Conservation (phyloP, 1,284 basidiomycete genomes). For the Ganoderma lingzhi region DNA sequence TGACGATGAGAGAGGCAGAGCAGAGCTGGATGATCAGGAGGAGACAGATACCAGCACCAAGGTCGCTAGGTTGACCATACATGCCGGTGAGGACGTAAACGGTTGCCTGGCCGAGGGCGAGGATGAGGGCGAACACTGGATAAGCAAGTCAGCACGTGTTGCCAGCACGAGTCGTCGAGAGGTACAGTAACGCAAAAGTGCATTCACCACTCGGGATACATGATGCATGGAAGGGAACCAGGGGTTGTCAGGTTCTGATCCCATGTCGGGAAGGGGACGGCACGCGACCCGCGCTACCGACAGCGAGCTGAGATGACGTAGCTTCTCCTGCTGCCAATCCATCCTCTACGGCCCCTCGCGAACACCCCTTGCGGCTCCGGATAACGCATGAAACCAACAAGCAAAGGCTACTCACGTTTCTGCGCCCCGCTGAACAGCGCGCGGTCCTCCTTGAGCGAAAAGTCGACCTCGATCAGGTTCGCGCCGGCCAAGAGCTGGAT, state of each 20-base stretch:
- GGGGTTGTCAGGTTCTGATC: not conserved
- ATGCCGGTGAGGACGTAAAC: conserved; percentile 98
- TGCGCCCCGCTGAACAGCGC: conserved; percentile 97
- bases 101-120: conserved; percentile 95
- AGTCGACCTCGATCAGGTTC: conserved; percentile 98
- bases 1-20: conserved; percentile 94
- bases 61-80: conserved; percentile 92
- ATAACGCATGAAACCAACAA: not conserved
- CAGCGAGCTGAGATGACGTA: not conserved
- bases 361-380: not conserved
- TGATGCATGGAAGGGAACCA: not conserved
- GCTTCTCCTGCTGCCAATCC: not conserved
- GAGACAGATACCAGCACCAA: conserved; percentile 96
- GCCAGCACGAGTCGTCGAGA: not conserved
- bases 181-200: no score
- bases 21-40: conserved; percentile 96
- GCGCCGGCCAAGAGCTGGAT: conserved; percentile 99
- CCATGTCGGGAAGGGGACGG: not conserved
- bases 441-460: conserved; percentile 96
- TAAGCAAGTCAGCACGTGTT: not conserved
- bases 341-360: not conserved
- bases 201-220: not conserved
- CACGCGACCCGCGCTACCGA: conserved; percentile 5
- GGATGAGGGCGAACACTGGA: conserved; percentile 95
- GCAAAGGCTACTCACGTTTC: conserved; percentile 78